Conservation (phyloP, 768 basidiomycete species). For the Leccinellum albellum region DNA sequence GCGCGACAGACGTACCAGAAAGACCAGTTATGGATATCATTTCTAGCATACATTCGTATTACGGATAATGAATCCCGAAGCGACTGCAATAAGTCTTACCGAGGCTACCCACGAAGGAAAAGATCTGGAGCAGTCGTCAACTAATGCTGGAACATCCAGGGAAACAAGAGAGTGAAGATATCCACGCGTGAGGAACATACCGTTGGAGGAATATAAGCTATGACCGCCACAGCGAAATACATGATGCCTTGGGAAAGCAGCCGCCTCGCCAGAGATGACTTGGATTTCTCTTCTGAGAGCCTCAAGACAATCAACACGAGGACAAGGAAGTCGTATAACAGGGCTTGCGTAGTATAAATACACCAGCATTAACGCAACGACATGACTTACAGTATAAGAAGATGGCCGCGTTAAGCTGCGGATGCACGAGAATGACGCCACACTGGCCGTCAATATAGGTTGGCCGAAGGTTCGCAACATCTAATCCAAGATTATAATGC, state of each 20-base stretch:
- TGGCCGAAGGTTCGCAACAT: slow-evolving; percentile 5
- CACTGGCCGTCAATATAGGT: not conserved
- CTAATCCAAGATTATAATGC: slow-evolving; percentile 5
- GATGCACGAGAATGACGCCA: not conserved
- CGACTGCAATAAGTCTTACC: not conserved
- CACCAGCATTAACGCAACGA: not conserved
- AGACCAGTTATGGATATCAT: slow-evolving; percentile 1
- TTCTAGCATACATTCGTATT: not conserved
- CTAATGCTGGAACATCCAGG: too few relatives aligned
- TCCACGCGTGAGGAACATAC: not conserved
- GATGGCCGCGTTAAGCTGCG: slow-evolving; percentile 1
- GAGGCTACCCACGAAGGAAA: slow-evolving; percentile 2
- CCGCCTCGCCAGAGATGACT: slow-evolving; percentile 13
- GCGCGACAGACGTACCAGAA: slow-evolving; percentile 6
- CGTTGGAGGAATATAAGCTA: slow-evolving; percentile 17
- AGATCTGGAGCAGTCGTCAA: slow-evolving; percentile 3
- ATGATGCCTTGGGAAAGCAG: slow-evolving; percentile 18
- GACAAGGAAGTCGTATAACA: slow-evolving; percentile 18
- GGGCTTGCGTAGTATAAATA: slow-evolving; percentile 10
- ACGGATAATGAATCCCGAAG: not conserved
- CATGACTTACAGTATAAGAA: slow-evolving; percentile 19
- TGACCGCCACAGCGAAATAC: slow-evolving; percentile 16
- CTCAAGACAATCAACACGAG: slow-evolving; percentile 14
- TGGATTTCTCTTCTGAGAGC: slow-evolving; percentile 12
- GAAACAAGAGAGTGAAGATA: not conserved